Evolutionary conservation across 2,329 filamentous ascomycete species (phyloP), one percentile per base, ranked within the genome.

Genomic region (Fusarium longipes): DNA sequence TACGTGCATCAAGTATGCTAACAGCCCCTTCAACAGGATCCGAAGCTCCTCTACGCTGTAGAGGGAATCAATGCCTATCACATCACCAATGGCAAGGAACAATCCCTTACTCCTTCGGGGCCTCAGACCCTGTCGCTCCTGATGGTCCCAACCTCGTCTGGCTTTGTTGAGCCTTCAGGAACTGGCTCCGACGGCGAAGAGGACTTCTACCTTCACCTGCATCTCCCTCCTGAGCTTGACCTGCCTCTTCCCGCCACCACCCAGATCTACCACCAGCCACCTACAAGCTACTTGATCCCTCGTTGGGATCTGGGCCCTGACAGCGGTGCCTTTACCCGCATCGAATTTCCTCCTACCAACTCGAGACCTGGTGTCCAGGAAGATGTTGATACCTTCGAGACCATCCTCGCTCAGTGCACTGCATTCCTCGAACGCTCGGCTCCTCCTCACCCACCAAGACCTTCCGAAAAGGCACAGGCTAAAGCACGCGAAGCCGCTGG

Each of bases 121-220:
- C 91, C 93, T 18, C 93, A 97, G 81, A 97, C 94, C 0, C 85
- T 99, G 53, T 97, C 95, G 22, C 85, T 98, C 57, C 82, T 98
- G 73, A 98, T 98, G 95, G 95, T 98, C 18, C 95, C 95, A 8
- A 97, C 95, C 5, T 91, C 91, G 17, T 92, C 92, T 29, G 87
- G 90, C 24, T 92, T 88, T 73, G 83, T 85, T 45, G 86, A 87
- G 58, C 75, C 79, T 11, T 73, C 82, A 14, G 86, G 84, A 57
- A 82, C 87, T 42, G 84, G 87, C 55, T 83, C 84, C 43, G 71
- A 87, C 67, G 90, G 87, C 68, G 91, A 94, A 75, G 92, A 97
- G 77, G 96, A 98, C 82, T 98, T 97, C 82, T 98, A 98, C 78
- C 88, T 99, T 7, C 95, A 98, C 78, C 87, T 99, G 24, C 93